Conservation (phyloP, 2,329 filamentous ascomycete species). For the Peltaster fructicola region DNA sequence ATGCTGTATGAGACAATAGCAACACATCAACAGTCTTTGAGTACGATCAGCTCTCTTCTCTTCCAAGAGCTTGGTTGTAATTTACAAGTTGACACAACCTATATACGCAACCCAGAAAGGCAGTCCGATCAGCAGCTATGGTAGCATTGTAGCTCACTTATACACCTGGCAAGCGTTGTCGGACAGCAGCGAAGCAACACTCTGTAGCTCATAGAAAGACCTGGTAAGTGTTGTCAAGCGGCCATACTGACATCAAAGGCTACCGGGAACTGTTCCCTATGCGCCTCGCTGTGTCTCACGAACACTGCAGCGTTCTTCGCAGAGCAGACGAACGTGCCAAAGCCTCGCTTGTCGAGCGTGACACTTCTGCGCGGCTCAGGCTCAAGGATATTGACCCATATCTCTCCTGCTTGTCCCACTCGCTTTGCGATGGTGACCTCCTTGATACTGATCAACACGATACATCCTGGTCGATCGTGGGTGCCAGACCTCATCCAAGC, state of each 20-base stretch:
- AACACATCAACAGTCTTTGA: slow-evolving; percentile 5
- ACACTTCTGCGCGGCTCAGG: not conserved
- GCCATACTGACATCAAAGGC: too few relatives aligned
- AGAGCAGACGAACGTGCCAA: not conserved
- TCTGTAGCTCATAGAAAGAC: too few relatives aligned
- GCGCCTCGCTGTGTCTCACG: too few relatives aligned
- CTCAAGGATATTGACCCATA: slow-evolving; percentile 47
- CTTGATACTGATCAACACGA: slow-evolving; percentile 17
- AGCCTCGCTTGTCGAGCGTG: not conserved
- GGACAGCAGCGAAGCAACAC: too few relatives aligned
- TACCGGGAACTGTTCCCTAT: too few relatives aligned
- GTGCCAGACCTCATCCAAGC: slow-evolving; percentile 40
- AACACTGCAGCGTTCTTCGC: too few relatives aligned
- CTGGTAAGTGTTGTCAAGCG: too few relatives aligned
- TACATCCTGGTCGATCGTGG: slow-evolving; percentile 21
- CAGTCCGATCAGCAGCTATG: too few relatives aligned
- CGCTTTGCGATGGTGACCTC: slow-evolving; percentile 28
- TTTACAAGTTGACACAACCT: slow-evolving; percentile 5
- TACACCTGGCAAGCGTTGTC: too few relatives aligned
- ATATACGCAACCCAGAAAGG: not conserved
- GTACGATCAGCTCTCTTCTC: slow-evolving; percentile 5
- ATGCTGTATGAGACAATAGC: slow-evolving; percentile 4
- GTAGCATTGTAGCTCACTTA: slow-evolving; percentile 1
- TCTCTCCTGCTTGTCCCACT: slow-evolving; percentile 41
- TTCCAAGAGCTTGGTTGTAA: slow-evolving; percentile 5